phyloP scores from a whole-genome alignment of 2,329 filamentous ascomycete genomes.

The Dactylellina haptotyla region DNA sequence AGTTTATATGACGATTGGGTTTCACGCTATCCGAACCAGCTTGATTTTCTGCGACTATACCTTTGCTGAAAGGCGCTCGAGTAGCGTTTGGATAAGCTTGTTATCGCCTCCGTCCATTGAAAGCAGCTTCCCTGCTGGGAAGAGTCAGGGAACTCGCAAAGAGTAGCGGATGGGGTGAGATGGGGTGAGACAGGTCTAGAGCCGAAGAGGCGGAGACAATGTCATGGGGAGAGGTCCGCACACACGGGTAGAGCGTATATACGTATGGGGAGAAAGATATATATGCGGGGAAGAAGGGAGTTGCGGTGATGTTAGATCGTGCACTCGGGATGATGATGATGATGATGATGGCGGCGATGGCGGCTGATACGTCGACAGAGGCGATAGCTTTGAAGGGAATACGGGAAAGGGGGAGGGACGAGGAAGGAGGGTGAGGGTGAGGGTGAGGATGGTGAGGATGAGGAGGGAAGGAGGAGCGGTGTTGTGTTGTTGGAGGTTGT shows the following conservation, averaged over 20 bases:
- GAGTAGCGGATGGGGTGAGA: neutral
- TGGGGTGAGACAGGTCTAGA: neutral
- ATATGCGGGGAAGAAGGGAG: no score
- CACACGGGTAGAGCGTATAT: no score
- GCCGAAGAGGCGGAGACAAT: neutral
- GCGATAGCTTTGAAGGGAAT: neutral
- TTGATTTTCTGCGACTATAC: conserved; percentile 38
- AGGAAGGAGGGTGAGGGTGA: neutral
- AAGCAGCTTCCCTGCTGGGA: conserved; percentile 29
- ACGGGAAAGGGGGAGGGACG: neutral
- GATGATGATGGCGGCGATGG: neutral
- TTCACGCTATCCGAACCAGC: no score
- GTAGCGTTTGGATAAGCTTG: conserved; percentile 58
- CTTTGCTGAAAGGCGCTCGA: conserved; percentile 58
- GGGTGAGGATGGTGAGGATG: neutral
- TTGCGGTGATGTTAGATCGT: no score
- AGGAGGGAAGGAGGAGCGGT: neutral
- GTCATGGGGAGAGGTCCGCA: conserved; percentile 6
- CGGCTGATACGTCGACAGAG: neutral
- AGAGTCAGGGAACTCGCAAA: neutral
- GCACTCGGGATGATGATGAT: no score
- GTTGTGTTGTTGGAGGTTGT: no score
- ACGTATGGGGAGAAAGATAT: no score
- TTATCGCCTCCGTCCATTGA: conserved; percentile 58
- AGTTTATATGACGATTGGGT: neutral